Base-by-base conservation (phyloP, 176 grass and related monocot species). In the Oryza longistaminata region DNA sequence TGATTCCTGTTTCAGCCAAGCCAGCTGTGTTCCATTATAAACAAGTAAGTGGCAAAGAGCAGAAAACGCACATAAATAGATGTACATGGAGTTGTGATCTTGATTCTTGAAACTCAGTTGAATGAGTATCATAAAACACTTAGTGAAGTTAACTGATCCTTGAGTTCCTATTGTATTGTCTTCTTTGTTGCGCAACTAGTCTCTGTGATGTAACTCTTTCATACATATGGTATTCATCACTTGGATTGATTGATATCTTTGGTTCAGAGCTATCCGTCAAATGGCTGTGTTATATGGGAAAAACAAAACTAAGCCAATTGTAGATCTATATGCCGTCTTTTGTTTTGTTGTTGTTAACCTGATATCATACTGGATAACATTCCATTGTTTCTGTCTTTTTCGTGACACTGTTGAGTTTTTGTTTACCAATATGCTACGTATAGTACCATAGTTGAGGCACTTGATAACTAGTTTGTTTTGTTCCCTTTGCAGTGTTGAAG, bases 401-500 rank as follows among this genome's bases (percentile, higher is more conserved):
- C 0, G 31, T 22, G 17, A 5, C 27, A 76, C 24, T 69, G 66
- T 85, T 66, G n/a, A 77, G 7, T 81, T 82, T 78, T 21, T 60
- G 12, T 55, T 66, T 21, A 58, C 31, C 49, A 21, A 58, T 58
- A 53, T 55, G 9, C 68, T 78, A 42, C 24, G 72, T 80, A n/a
- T 5, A 15, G 73, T 0, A 0, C 26, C 21, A 1, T 0, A 13
- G 19, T 74, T 26, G 14, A 39, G 21, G 67, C 45, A 21, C 50
- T 9, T 1, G 11, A 34, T 45, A 67, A 40, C 60, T 89, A 15
- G 85, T 74, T 68, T 70, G 14, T 74, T 50, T 25, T 19, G 26
- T 43, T 64, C 29, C 29, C 42, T 87, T 9, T 82, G 66, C 84
- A 90, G 84, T 60, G 15, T 31, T 31, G 13, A 44, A 74, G 74